Percentiles rank a stretch among this genome's conserved stretches.
These are phyloP conservation scores for Pelargonium nanum DNA, from an alignment of 345 rosid genomes.

Conservation along the genomic window DNA sequence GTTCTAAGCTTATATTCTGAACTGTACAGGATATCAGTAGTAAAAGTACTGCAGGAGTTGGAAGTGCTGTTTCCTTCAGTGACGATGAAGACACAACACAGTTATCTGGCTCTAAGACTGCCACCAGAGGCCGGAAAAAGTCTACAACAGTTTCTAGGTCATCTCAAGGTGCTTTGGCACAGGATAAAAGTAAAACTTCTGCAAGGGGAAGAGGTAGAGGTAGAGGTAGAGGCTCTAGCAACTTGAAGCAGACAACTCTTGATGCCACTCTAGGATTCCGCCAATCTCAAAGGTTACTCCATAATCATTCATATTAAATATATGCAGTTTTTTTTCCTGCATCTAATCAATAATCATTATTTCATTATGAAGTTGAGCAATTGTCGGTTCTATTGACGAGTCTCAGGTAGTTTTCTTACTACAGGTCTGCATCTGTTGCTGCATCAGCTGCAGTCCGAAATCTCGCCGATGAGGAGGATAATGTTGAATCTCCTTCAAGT, in stretches of 20 bases:
- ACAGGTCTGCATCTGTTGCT: constrained; percentile 50
- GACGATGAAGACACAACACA: constrained; percentile 78
- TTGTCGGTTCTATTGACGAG: background rate
- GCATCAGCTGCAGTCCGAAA: constrained; percentile 49
- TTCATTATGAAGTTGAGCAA: background rate
- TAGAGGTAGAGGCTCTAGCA: constrained; percentile 48
- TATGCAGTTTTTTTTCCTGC: background rate
- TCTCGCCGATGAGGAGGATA: constrained; percentile 49
- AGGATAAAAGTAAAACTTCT: constrained; percentile 52
- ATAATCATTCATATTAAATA: background rate
- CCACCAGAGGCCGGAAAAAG: constrained; percentile 55
- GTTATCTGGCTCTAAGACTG: constrained; percentile 33
- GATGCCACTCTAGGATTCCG: constrained; percentile 60
- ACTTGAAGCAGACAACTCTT: constrained; percentile 84
- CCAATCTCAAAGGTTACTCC: constrained; percentile 61
- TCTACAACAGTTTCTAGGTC: constrained; percentile 36
- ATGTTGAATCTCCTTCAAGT: constrained; percentile 73
- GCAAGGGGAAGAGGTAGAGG: constrained; percentile 61
- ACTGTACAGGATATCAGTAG: constrained; percentile 37
- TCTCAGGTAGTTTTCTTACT: constrained; percentile 5
- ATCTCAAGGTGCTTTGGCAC: constrained; percentile 25
- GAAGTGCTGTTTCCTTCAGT: constrained; percentile 62
- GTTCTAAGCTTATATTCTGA: constrained; percentile 12
- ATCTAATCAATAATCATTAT: background rate
- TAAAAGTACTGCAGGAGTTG: constrained; percentile 39